Evolutionary conservation across 805 yeast species (phyloP), one percentile per base, ranked within the genome.

Genomic region (Hyphopichia homilentoma): DNA sequence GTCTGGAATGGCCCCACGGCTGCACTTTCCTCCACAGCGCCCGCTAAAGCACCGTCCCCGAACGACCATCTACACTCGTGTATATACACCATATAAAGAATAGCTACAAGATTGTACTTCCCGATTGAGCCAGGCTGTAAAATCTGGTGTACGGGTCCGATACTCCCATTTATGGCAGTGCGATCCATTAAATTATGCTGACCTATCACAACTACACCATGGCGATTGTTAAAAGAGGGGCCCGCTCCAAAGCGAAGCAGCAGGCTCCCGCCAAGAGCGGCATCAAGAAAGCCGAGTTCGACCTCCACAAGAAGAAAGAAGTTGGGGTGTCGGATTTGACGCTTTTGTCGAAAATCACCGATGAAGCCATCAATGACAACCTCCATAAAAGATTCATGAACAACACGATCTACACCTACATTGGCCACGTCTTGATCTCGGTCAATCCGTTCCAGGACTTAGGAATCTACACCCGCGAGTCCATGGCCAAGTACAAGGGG

Each of bases 321-420:
- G 97, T 93, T n/a, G 99, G 99, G 33, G 97, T 93, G 6, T 82
- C 95, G 26, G 99, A 93, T 60, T 69, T 93, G 51, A 93, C 99
- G 1, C 65, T 93, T 33, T 70, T 93, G 40, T 81, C 95, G 17
- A 84, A 82, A 39, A 90, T 93, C 50, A 73, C 93, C 27, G 97
- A 93, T 56, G 95, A 87, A 37, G 73, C 95, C 25, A 93, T 93
- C 65, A 87, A 88, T 53, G 95, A 89, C 13, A 93, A 93, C 59
- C 67, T 93, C 44, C 77, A 86, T 52, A 86, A 87, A 54, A 70
- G 99, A 39, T 93, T 93, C 58, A 77, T 82, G 63, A 88, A 88
- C 52, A 93, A 85, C 16, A 73, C 88, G 20, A 93, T 93, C 42
- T 93, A 93, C 56, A 89, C 96, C 0, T 88, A 86, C 57, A 87